A percentile compares a stretch with the other conserved stretches of the same genome.
phyloP scores from a whole-genome alignment of 1,284 basidiomycete genomes.

The Cryptococcus floricola region DNA sequence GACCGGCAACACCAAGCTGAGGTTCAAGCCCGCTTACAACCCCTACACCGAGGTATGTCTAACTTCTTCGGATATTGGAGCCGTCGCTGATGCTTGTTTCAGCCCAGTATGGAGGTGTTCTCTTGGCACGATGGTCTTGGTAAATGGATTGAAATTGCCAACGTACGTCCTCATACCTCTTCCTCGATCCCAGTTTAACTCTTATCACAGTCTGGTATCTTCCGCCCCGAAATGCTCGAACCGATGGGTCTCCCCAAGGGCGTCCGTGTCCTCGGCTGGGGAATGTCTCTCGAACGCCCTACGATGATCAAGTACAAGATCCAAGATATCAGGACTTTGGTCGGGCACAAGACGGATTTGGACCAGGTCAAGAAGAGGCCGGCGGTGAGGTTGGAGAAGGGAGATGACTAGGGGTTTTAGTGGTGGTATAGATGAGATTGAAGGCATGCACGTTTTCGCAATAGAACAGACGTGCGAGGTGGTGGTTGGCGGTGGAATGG shows the following conservation, averaged over 20 bases:
- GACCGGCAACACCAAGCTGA: slow-evolving; percentile 88
- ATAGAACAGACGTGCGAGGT: too few species aligned
- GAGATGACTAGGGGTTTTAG: slow-evolving; percentile 29
- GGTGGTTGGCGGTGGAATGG: too few species aligned
- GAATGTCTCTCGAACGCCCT: slow-evolving; percentile 90
- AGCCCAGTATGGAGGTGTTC: slow-evolving; percentile 99
- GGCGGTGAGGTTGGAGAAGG: slow-evolving; percentile 72
- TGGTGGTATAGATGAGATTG: not conserved
- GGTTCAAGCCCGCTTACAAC: slow-evolving; percentile 79
- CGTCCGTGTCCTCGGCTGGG: slow-evolving; percentile 96
- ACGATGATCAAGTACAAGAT: slow-evolving; percentile 97
- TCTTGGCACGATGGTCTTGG: slow-evolving; percentile 92
- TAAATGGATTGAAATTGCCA: slow-evolving; percentile 88
- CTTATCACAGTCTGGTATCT: slow-evolving; percentile 82
- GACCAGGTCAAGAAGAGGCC: slow-evolving; percentile 83
- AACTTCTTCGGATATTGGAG: too few species aligned
- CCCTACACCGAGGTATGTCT: slow-evolving; percentile 82
- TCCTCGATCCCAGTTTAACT: not conserved
- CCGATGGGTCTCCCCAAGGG: slow-evolving; percentile 98
- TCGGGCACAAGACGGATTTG: slow-evolving; percentile 94
- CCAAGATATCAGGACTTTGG: slow-evolving; percentile 92
- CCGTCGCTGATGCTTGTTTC: not conserved
- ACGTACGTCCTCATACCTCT: slow-evolving; percentile 36
- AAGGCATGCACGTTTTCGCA: too few species aligned
- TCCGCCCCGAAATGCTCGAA: slow-evolving; percentile 98